phyloP scores from a whole-genome alignment of 2,329 filamentous ascomycete species.

The Exophiala dermatitidis region DNA sequence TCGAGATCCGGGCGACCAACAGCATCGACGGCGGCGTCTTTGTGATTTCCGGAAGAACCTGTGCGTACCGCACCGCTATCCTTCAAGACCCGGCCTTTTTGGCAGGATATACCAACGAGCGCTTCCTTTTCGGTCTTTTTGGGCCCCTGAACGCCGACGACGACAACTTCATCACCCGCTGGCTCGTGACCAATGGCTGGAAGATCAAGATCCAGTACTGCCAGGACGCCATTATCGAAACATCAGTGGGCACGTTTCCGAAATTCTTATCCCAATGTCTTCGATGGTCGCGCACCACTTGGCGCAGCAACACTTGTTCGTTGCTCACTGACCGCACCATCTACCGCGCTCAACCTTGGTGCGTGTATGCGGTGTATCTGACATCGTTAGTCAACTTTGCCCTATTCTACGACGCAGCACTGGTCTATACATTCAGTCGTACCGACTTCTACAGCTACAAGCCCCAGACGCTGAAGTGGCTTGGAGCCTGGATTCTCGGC shows the following conservation, averaged over 20 bases:
- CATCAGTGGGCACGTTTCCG: slow-evolving; percentile 42
- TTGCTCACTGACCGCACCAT: slow-evolving; percentile 37
- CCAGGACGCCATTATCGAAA: slow-evolving; percentile 44
- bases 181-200: slow-evolving; percentile 45
- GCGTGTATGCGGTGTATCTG: slow-evolving; percentile 46
- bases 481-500: slow-evolving; percentile 45
- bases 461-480: slow-evolving; percentile 21
- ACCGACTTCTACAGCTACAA: slow-evolving; percentile 16
- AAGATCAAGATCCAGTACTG: slow-evolving; percentile 48
- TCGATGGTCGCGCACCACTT: slow-evolving; percentile 54
- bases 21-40: slow-evolving; percentile 54
- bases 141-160: slow-evolving; percentile 50
- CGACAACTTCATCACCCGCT: slow-evolving; percentile 56
- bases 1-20: slow-evolving; percentile 51
- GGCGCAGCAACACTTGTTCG: slow-evolving; percentile 48
- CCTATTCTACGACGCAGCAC: slow-evolving; percentile 43
- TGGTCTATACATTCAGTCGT: slow-evolving; percentile 34
- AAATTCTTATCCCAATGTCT: slow-evolving; percentile 49
- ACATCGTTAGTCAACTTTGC: slow-evolving; percentile 51
- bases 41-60: slow-evolving; percentile 52
- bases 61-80: slow-evolving; percentile 46
- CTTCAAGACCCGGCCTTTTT: slow-evolving; percentile 42
- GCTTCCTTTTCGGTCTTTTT: slow-evolving; percentile 41
- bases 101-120: slow-evolving; percentile 43
- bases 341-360: slow-evolving; percentile 45